A percentile compares a stretch with the other conserved stretches of the same genome.
Evolutionary conservation across 2,329 filamentous ascomycete species (phyloP).

Genomic region (Verticillium isaacii): DNA sequence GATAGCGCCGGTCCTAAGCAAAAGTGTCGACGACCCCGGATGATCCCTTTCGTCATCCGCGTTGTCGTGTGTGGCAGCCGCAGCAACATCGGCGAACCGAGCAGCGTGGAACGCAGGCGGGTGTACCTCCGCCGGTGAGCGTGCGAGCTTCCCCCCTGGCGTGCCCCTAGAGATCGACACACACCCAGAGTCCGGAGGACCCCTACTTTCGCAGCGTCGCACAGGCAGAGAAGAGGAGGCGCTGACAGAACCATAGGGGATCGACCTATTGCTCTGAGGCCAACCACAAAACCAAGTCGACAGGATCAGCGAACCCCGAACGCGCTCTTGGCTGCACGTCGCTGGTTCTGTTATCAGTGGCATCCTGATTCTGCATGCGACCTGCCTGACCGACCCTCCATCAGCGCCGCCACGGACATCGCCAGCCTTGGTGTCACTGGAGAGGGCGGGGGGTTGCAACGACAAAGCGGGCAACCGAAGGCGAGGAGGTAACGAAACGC

Average conservation of each 20-base stretch:
- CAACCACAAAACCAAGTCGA: background rate
- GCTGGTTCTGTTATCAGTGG: background rate
- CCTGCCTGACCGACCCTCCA: background rate
- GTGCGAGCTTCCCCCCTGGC: background rate
- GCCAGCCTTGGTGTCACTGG: too few species aligned
- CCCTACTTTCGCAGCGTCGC: background rate
- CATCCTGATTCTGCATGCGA: background rate
- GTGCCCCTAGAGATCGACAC: background rate
- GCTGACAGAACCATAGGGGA: background rate
- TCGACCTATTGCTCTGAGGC: background rate
- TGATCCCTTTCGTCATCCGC: background rate
- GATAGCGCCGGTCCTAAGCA: background rate
- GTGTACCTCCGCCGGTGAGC: background rate
- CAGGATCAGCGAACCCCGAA: background rate
- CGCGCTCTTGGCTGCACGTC: background rate
- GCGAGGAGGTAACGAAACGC: background rate
- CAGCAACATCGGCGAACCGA: background rate
- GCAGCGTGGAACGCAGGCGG: background rate
- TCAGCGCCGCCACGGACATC: background rate
- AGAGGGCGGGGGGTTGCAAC: background rate
- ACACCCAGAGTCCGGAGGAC: background rate
- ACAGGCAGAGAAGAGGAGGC: background rate
- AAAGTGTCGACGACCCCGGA: background rate
- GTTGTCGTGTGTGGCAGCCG: background rate
- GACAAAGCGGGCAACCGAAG: background rate